Conservation (phyloP, 257 asterid genomes). For the Fraxinus anomala region DNA sequence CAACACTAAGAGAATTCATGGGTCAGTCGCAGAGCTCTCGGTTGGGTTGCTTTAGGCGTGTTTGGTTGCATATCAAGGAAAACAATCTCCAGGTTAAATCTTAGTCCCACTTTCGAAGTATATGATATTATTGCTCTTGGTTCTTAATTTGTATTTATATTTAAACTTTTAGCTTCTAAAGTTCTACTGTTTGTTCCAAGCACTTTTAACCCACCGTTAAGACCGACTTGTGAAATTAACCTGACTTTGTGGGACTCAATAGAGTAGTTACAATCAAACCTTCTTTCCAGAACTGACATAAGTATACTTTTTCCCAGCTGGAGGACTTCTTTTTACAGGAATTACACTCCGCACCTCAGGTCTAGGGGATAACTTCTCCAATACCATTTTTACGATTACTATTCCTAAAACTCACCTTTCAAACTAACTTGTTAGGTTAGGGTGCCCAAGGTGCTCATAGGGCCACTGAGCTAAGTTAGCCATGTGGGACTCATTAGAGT, state of each 20-base stretch:
- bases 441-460: background rate
- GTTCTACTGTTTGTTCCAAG: background rate
- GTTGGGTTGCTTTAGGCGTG: slow-evolving; percentile 69
- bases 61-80: slow-evolving; percentile 85
- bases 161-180: background rate
- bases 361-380: background rate
- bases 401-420: no score
- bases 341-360: background rate
- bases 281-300: no score
- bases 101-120: background rate
- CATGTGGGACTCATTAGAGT: background rate
- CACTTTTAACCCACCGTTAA: no score
- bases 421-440: background rate
- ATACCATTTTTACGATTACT: background rate
- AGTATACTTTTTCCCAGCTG: background rate
- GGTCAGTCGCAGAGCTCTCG: slow-evolving; percentile 97
- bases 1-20: slow-evolving; percentile 78
- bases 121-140: background rate
- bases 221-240: no score
- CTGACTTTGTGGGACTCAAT: no score
- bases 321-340: background rate
- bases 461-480: background rate
- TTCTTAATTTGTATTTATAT: background rate
- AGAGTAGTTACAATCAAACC: no score
- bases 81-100: slow-evolving; percentile 78